phyloP scores from a whole-genome alignment of 352 stramenopile species.

The Phytophthora nicotianae region DNA sequence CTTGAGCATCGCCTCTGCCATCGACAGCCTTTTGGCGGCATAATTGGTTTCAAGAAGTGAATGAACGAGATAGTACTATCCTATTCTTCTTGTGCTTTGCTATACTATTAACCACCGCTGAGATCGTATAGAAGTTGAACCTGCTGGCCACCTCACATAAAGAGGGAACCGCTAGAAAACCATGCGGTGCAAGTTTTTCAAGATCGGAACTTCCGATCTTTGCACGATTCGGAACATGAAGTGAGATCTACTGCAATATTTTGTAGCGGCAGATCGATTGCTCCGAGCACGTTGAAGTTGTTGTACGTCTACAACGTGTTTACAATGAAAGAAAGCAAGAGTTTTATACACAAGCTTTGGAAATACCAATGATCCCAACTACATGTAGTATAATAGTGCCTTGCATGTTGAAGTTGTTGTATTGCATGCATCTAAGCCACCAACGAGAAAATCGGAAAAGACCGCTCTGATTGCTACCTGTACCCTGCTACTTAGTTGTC shows the following conservation, averaged over 20 bases:
- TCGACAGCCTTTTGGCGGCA: slow-evolving; percentile 1
- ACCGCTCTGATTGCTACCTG: neutral
- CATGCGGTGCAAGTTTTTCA: slow-evolving; percentile 9
- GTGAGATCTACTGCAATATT: slow-evolving; percentile 1
- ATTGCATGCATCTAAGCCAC: neutral
- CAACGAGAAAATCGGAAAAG: neutral
- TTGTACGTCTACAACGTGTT: neutral
- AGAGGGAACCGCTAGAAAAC: slow-evolving; percentile 6
- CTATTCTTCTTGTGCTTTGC: neutral
- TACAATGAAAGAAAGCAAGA: neutral
- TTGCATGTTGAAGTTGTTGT: neutral
- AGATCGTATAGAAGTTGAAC: neutral
- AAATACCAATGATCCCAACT: too few relatives aligned
- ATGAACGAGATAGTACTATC: neutral
- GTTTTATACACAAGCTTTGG: neutral
- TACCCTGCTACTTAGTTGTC: slow-evolving; percentile 6
- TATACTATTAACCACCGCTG: neutral
- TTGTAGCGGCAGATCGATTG: slow-evolving; percentile 2
- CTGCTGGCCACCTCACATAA: slow-evolving; percentile 1
- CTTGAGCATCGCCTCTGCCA: slow-evolving; percentile 15
- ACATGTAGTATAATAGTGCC: too few relatives aligned
- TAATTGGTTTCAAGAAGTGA: slow-evolving; percentile 1
- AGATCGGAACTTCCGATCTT: slow-evolving; percentile 5
- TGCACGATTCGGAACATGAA: neutral
- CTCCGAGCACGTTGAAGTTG: slow-evolving; percentile 4